These are phyloP conservation scores for Fusarium brachygibbosum DNA, from an alignment of 2,329 filamentous ascomycete genomes.

Conservation along the genomic window DNA sequence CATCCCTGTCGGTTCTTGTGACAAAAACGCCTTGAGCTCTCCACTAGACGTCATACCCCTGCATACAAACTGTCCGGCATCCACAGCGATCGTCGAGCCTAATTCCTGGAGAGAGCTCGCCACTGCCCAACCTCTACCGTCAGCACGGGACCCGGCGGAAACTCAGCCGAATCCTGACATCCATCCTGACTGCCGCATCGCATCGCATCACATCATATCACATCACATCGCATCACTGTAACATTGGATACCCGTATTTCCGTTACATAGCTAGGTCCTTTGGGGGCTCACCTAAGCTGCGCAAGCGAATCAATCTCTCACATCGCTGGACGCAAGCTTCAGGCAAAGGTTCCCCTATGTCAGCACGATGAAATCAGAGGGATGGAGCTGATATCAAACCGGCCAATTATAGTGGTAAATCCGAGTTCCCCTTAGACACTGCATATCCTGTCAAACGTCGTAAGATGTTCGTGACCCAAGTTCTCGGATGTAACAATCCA, in stretches of 20 bases:
- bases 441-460: constrained; percentile 9
- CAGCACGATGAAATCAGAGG: constrained; percentile 11
- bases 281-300: constrained; percentile 32
- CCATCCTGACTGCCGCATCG: constrained; percentile 11
- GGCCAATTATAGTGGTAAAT: constrained; percentile 23
- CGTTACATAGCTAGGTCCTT: not conserved
- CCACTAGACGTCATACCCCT: constrained; percentile 37
- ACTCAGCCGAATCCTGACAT: constrained; percentile 27
- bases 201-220: not conserved
- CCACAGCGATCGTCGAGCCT: constrained; percentile 19
- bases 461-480: constrained; percentile 10
- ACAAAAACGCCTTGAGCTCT: constrained; percentile 36
- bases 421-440: constrained; percentile 5
- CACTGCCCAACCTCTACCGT: constrained; percentile 13
- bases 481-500: constrained; percentile 25
- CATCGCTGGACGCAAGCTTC: constrained; percentile 18
- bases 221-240: not conserved
- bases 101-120: constrained; percentile 31
- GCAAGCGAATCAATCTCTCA: constrained; percentile 21
- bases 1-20: constrained; percentile 3
- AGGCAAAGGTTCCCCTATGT: constrained; percentile 18
- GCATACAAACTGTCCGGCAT: constrained; percentile 14
- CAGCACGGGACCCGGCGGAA: constrained; percentile 8
- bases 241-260: not conserved
- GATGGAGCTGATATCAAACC: not conserved